A percentile compares a stretch with the other conserved stretches of the same genome.
phyloP scores from a whole-genome alignment of 129 eudicot species.

The Flaveria ramosissima region DNA sequence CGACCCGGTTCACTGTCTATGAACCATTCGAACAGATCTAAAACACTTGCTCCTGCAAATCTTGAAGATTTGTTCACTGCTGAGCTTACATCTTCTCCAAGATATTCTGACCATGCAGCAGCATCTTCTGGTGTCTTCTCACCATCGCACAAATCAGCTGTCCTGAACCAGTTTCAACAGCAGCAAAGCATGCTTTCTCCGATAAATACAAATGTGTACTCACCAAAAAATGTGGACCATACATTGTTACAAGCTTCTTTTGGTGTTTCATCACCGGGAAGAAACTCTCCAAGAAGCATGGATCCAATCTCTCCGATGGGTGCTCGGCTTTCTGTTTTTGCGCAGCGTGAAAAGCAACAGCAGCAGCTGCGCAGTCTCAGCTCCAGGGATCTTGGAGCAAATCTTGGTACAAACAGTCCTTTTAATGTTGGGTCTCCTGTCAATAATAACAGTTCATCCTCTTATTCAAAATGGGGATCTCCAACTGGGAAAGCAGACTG shows the following conservation, averaged over 20 bases:
- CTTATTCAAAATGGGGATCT: conserved; percentile 76
- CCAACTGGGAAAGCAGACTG: conserved; percentile 71
- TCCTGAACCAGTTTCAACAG: conserved; percentile 80
- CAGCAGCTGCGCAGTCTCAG: conserved; percentile 77
- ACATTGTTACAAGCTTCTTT: conserved; percentile 65
- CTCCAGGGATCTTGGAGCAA: conserved; percentile 54
- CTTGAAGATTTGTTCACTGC: conserved; percentile 84
- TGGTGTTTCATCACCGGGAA: conserved; percentile 64
- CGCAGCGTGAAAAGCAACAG: conserved; percentile 63
- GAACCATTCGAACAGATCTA: conserved; percentile 54
- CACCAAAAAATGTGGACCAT: conserved; percentile 73
- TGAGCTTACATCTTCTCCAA: conserved; percentile 71
- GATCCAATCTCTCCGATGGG: conserved; percentile 70
- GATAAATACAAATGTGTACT: conserved; percentile 63
- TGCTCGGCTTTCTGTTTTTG: conserved; percentile 56
- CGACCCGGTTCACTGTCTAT: conserved; percentile 61
- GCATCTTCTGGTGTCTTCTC: conserved; percentile 65
- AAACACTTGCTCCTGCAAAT: conserved; percentile 76
- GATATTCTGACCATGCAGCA: conserved; percentile 64
- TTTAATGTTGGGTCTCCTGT: conserved; percentile 60
- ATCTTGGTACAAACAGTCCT: conserved; percentile 49
- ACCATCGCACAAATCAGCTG: conserved; percentile 78
- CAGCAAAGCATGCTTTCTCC: conserved; percentile 91
- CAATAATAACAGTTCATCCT: conserved; percentile 20
- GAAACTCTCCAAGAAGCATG: conserved; percentile 83